Base-by-base conservation (phyloP, 768 basidiomycete genomes). In the Boletus sp. region DNA sequence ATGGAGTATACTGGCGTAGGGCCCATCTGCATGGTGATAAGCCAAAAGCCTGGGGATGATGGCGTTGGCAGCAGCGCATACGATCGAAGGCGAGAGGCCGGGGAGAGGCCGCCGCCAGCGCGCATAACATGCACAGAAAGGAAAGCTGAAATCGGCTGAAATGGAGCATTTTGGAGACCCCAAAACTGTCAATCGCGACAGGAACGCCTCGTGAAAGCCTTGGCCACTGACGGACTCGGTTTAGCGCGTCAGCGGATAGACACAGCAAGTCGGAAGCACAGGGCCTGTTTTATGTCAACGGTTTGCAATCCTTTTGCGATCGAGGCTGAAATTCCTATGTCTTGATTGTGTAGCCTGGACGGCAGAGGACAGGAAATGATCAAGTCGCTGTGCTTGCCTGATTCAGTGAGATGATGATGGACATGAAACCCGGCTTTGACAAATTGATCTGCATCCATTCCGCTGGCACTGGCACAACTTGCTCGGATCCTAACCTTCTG, bases 151-250 rank as follows among this genome's bases (percentile, higher is more conserved):
- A 42, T 53, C 30, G 15, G 47, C 50, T 15, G 36, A 39, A 55
- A 57, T 56, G 63, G 57, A 47, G 56, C 20, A n/a, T 54, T 50
- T 45, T 46, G 30, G 52, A 48, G 58, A 65, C 70, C 70, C 70
- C 60, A 73, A 73, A 71, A 64, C 71, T 71, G 70, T 71, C 70
- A 71, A 12, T 12, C 42, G 49, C 47, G 40, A 63, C 62, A 67
- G 64, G 52, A 58, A 59, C 62, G 54, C 65, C 52, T 55, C 58
- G 45, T 55, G 60, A 60, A 62, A 30, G 30, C n/a, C n/a, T n/a
- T n/a, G 53, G 45, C 24, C 24, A 24, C 40, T 40, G 62, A 45
- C 45, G 50, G 45, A 28, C 18, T 36, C 33, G 51, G 33, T 20
- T 41, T 37, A 15, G 64, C 50, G 15, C 55, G 65, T 63, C 53